phyloP scores from a whole-genome alignment of 306 rosid species.

The Dicorynia guianensis region DNA sequence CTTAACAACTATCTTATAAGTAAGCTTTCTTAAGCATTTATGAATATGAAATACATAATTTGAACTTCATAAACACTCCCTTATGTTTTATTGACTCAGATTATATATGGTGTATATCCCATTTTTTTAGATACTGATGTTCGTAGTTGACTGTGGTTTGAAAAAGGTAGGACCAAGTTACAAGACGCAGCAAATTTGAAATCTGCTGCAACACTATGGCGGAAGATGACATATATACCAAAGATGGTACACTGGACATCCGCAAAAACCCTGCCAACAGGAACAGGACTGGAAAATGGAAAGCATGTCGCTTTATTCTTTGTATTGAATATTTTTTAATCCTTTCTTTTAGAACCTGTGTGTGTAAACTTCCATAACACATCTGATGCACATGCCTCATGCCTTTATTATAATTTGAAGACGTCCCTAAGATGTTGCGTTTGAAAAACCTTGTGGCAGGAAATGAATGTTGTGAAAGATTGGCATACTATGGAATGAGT shows the following conservation, averaged over 20 bases:
- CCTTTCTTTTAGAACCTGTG: neutral
- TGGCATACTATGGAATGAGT: conserved; percentile 91
- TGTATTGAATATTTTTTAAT: conserved; percentile 46
- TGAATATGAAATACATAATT: neutral
- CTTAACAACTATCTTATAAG: neutral
- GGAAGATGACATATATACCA: conserved; percentile 55
- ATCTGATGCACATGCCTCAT: neutral
- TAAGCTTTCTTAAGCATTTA: neutral
- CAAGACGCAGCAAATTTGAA: conserved; percentile 9
- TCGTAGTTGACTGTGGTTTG: neutral
- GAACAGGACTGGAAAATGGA: conserved; percentile 77
- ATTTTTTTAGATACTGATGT: neutral
- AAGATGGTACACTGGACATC: conserved; percentile 72
- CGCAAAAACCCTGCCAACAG: conserved; percentile 65
- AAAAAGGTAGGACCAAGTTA: neutral
- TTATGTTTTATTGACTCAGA: neutral
- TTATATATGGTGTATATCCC: neutral
- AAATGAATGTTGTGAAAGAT: conserved; percentile 83
- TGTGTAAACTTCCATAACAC: neutral
- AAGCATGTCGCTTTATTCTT: conserved; percentile 74
- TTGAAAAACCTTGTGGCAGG: conserved; percentile 46
- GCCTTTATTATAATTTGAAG: neutral
- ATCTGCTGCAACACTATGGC: conserved; percentile 35
- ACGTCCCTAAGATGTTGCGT: conserved; percentile 21
- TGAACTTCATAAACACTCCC: conserved; percentile 6